phyloP scores from a whole-genome alignment of 2,329 filamentous ascomycete genomes.

The Fusarium xylarioides region DNA sequence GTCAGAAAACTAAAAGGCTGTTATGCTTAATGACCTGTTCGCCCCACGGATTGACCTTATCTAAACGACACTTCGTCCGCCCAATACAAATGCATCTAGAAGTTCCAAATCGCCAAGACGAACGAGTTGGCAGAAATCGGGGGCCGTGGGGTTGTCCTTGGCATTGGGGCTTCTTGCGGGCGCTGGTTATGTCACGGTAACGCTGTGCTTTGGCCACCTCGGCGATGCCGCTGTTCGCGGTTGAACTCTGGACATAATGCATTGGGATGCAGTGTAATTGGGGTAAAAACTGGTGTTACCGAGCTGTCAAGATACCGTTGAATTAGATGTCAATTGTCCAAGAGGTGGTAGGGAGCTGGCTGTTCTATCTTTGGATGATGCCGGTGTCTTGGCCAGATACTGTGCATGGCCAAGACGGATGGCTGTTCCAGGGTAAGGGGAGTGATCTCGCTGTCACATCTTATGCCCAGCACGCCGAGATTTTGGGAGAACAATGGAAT shows the following conservation, averaged over 20 bases:
- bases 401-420: background rate
- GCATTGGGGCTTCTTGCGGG: conserved; percentile 10
- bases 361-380: background rate
- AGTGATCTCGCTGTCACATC: background rate
- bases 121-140: background rate
- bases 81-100: background rate
- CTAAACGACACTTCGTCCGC: background rate
- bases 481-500: background rate
- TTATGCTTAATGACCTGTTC: background rate
- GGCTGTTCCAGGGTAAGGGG: background rate
- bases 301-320: background rate
- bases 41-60: background rate
- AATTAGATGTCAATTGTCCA: background rate
- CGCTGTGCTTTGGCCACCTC: background rate
- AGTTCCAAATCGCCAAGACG: background rate
- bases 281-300: too few species aligned
- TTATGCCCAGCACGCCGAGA: background rate
- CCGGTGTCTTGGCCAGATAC: conserved; percentile 6
- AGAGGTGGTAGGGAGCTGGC: background rate
- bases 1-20: background rate
- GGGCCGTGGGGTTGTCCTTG: background rate
- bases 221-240: background rate
- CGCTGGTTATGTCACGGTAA: conserved; percentile 3
- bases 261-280: too few species aligned
- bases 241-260: background rate